Conservation (phyloP, 179 eudicot genomes). For the Beta lomatogona region DNA sequence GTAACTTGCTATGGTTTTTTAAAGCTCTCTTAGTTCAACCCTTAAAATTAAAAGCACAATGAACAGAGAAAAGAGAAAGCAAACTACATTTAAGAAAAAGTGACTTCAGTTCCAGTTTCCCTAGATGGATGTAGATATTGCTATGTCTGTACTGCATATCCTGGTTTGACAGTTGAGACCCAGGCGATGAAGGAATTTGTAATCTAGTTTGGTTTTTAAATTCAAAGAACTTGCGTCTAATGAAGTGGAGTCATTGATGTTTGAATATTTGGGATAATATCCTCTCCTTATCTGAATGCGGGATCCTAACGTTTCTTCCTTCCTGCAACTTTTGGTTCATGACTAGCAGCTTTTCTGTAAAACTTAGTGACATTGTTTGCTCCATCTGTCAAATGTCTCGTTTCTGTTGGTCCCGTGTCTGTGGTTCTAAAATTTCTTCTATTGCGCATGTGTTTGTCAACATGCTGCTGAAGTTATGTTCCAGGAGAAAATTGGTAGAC, state of each 20-base stretch:
- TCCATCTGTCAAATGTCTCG: constrained; percentile 1
- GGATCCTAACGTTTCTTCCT: neutral
- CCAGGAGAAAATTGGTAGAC: neutral
- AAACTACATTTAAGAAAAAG: neutral
- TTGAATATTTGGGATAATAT: neutral
- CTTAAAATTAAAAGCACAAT: neutral
- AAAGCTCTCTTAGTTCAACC: too few relatives aligned
- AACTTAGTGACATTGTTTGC: neutral
- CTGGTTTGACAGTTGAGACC: neutral
- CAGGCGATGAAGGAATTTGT: neutral
- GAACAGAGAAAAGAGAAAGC: neutral
- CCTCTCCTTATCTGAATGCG: neutral
- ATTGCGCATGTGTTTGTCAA: neutral
- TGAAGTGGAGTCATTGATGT: neutral
- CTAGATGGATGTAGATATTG: neutral
- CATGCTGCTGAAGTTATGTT: neutral
- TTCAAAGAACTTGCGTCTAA: neutral
- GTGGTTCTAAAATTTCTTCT: neutral
- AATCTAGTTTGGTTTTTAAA: neutral
- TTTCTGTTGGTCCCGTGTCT: neutral
- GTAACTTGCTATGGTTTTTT: neutral
- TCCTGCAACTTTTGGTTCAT: neutral
- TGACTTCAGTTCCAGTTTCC: neutral
- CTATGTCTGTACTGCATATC: constrained; percentile 1
- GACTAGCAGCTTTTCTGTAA: neutral